Conservation (phyloP, 805 yeast species). For the Kodamaea restingae region DNA sequence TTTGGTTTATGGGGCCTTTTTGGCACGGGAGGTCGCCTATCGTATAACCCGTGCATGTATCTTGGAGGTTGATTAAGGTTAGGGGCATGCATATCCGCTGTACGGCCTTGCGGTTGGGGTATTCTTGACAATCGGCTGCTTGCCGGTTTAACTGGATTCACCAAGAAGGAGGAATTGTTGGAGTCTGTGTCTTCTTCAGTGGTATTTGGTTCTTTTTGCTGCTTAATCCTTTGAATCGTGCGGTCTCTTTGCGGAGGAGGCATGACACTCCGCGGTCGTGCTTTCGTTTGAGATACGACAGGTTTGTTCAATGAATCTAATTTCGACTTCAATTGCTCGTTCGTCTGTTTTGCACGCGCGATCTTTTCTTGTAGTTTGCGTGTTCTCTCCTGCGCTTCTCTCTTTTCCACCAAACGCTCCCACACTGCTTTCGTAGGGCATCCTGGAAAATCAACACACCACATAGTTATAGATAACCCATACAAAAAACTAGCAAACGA, state of each 20-base stretch:
- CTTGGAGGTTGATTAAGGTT: conserved; percentile 42
- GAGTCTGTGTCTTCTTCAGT: conserved; percentile 17
- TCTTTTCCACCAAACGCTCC: conserved; percentile 27
- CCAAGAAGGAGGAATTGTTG: conserved; percentile 20
- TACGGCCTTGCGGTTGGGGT: conserved; percentile 15
- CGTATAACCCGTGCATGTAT: conserved; percentile 38
- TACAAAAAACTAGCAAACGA: conserved; percentile 71
- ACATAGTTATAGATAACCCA: conserved; percentile 80
- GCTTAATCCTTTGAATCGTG: background rate
- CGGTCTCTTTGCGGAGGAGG: conserved; percentile 1
- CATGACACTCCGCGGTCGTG: conserved; percentile 3
- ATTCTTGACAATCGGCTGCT: conserved; percentile 16
- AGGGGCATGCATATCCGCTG: conserved; percentile 19
- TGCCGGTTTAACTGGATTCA: conserved; percentile 16
- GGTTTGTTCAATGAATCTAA: conserved; percentile 9
- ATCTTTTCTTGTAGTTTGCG: conserved; percentile 21
- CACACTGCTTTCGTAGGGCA: conserved; percentile 33
- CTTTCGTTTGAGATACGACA: background rate
- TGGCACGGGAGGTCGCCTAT: conserved; percentile 10
- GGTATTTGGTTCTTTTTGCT: background rate
- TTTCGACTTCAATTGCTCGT: conserved; percentile 20
- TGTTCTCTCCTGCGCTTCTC: conserved; percentile 9
- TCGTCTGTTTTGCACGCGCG: conserved; percentile 18
- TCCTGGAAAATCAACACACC: conserved; percentile 73
- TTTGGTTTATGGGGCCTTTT: background rate